Evolutionary conservation across 805 yeast species (phyloP), one percentile per base, ranked within the genome.

Genomic region (Candida ulmi): DNA sequence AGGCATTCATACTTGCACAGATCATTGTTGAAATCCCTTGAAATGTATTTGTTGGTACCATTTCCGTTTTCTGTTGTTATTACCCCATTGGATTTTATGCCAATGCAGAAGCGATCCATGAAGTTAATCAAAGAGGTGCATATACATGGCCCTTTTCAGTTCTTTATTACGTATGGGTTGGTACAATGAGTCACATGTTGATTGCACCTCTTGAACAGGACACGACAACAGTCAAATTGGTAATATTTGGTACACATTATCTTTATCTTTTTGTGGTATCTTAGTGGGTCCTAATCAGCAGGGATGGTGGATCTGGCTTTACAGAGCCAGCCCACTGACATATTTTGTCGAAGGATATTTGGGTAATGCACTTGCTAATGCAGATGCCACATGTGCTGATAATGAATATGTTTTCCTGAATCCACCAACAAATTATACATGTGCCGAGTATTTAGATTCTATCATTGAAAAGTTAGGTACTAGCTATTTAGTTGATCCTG

Each of bases 221-320:
- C 17, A 79, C 74, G 38, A 76, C 78, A 51, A 88, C 84, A 30
- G 82, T 40, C 76, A 78, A 50, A 47, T 78, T 43, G 72, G 77
- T 1, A 63, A 73, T 25, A 51, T 82, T 47, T 56, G 78, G 45
- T 80, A 76, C 58, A 74, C 83, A 3, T 62, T 80, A 68, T 64
- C 76, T 26, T 64, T 84, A 60, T 72, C 74, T 39, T 82, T 83
- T 73, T 81, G 87, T 70, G 95, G 93, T 70, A 86, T 81, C 35
- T 63, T 84, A 63, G 76, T 74, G 17, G 71, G 77, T 41, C 63
- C 65, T 12, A 60, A 58, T 23, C 54, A 80, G 63, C 83, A 83
- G 18, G 77, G 86, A 15, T 84, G 84, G 67, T 80, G 88, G 88
- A 66, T 71, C 29, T 83, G 81, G 68, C 78, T 83, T 86, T 83